Conservation (phyloP, 148 eudicot species). For the Rhododendron williamsianum region DNA sequence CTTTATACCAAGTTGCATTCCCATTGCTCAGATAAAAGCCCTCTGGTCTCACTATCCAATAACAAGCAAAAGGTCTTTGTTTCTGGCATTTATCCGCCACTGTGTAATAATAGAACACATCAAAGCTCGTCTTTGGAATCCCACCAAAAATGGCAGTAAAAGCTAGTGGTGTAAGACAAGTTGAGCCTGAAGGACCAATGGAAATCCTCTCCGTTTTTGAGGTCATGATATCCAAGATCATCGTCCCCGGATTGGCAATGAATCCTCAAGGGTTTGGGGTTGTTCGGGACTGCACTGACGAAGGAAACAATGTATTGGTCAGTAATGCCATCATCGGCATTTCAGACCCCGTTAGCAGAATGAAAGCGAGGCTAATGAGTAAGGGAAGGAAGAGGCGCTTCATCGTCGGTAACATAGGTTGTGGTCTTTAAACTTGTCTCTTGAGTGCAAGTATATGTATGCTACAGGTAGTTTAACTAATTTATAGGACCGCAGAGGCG, state of each 20-base stretch:
- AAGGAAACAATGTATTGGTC: too few relatives aligned
- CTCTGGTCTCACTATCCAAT: background rate
- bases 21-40: background rate
- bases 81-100: background rate
- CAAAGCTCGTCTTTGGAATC: background rate
- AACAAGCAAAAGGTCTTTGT: background rate
- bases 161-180: background rate
- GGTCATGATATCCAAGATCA: background rate
- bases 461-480: background rate
- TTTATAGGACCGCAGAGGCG: too few relatives aligned
- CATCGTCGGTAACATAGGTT: too few relatives aligned
- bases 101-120: background rate
- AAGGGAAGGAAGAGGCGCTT: too few relatives aligned
- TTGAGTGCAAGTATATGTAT: too few relatives aligned
- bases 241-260: background rate
- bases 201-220: background rate
- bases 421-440: too few relatives aligned
- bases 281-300: too few relatives aligned
- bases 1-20: background rate
- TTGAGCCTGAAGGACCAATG: background rate
- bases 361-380: too few relatives aligned
- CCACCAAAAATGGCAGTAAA: background rate
- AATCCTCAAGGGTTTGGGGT: background rate
- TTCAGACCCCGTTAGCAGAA: too few relatives aligned
- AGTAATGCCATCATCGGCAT: too few relatives aligned